These are phyloP conservation scores for Polygonum maritimum DNA, from an alignment of 148 eudicot species.

Conservation along the genomic window DNA sequence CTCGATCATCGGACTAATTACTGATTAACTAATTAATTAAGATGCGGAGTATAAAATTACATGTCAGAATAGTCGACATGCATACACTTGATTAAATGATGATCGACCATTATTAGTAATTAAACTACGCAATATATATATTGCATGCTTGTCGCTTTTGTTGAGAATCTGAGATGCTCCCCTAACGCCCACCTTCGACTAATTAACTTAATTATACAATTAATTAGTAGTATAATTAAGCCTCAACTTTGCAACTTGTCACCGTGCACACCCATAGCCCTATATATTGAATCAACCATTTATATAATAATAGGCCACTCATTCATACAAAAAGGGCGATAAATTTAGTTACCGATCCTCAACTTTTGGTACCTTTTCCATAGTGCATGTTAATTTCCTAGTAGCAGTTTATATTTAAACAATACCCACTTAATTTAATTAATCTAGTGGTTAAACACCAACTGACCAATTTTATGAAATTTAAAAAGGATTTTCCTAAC, in stretches of 20 bases:
- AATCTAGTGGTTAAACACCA: no score
- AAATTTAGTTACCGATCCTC: neutral
- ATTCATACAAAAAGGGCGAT: neutral
- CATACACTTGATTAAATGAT: neutral
- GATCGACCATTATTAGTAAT: neutral
- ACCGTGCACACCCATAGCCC: neutral
- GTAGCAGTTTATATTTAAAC: no score
- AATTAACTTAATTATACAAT: neutral
- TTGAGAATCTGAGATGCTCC: slow-evolving; percentile 9
- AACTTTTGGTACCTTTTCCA: neutral
- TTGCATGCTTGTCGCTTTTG: slow-evolving; percentile 7
- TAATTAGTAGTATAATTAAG: neutral
- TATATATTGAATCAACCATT: neutral
- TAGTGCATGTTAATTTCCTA: no score
- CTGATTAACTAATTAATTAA: neutral
- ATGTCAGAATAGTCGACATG: neutral
- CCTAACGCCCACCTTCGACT: neutral
- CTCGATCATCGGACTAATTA: neutral
- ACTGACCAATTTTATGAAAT: no score
- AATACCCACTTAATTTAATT: no score
- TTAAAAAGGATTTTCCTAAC: no score
- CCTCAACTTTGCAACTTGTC: neutral
- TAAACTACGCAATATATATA: neutral
- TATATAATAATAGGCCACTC: neutral
- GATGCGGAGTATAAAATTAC: neutral